Evolutionary conservation across 1,284 basidiomycete species (phyloP), one percentile per base, ranked within the genome.

Genomic region (Ustilago curta): DNA sequence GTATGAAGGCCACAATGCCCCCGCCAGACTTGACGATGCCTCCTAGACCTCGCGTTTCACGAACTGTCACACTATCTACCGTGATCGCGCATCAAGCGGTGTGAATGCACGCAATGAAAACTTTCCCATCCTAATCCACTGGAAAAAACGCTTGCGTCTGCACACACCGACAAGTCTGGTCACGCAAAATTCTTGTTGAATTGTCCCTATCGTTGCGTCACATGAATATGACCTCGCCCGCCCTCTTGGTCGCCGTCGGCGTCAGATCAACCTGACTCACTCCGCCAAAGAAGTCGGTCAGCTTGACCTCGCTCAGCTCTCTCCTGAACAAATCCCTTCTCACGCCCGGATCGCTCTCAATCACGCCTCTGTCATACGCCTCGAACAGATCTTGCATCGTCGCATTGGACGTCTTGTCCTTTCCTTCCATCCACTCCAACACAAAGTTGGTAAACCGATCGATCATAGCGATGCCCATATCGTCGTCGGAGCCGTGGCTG

Each of bases 211-310:
- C 25, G 1, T 9, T 12, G n/a, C 45, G 29, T 58, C 31, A 68
- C 65, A 62, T 68, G 37, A 68, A 39, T 39, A 58, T 49, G 39
- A 56, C 27, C 25, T 58, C 47, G 8, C 32, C 40, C 18, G 18
- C 31, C n/a, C 5, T 27, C 25, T 53, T 42, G 8, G 19, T 48
- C n/a, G n/a, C 27, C 18, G 4, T 35, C 18, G 43, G 18, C 19
- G 79, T 83, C 6, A 88, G 77, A 77, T 97, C 93, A 0, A 92
- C 93, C 65, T 92, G 91, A 3, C 93, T 89, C 9, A 97, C 93
- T 0, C 93, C 94, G 3, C 96, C 96, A 77, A 99, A 94, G 85
- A 99, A 99, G 86, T 98, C 95, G 4, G 95, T 97, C 68, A 98
- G 89, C 18, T 91, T 89, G 0, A 92, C 89, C n/a, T 90, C 85